phyloP scores from a whole-genome alignment of 495 filamentous ascomycete species.

The Stereocaulon alpinum region DNA sequence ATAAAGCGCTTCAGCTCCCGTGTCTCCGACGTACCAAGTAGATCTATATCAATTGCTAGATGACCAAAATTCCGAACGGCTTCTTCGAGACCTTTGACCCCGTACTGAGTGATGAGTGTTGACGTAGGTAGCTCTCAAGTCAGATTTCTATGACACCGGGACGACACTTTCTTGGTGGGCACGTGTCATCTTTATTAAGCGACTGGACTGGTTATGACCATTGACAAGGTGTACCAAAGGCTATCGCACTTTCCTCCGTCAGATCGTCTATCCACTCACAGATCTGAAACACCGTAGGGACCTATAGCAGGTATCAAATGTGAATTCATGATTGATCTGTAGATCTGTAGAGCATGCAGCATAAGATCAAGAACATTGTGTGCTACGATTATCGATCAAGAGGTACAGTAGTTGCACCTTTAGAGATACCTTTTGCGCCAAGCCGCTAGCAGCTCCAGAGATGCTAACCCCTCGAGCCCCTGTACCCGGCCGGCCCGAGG shows the following conservation, averaged over 20 bases:
- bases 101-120: constrained; percentile 1
- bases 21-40: background rate
- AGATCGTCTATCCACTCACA: background rate
- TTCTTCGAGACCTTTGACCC: constrained; percentile 1
- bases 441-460: too few relatives aligned
- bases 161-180: background rate
- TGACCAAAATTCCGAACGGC: background rate
- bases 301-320: too few relatives aligned
- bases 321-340: too few relatives aligned
- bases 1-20: constrained; percentile 5
- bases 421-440: too few relatives aligned
- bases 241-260: background rate
- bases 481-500: too few relatives aligned
- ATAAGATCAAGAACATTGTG: constrained; percentile 1
- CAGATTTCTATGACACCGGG: background rate
- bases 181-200: too few relatives aligned
- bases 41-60: background rate
- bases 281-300: background rate
- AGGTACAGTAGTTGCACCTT: too few relatives aligned
- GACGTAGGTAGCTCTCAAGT: background rate
- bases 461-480: too few relatives aligned
- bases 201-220: background rate
- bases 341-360: constrained; percentile 1
- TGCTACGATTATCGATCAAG: constrained; percentile 1
- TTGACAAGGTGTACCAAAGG: constrained; percentile 3